Conservation (phyloP, 176 grass and related monocot species). For the Zizania latifolia region DNA sequence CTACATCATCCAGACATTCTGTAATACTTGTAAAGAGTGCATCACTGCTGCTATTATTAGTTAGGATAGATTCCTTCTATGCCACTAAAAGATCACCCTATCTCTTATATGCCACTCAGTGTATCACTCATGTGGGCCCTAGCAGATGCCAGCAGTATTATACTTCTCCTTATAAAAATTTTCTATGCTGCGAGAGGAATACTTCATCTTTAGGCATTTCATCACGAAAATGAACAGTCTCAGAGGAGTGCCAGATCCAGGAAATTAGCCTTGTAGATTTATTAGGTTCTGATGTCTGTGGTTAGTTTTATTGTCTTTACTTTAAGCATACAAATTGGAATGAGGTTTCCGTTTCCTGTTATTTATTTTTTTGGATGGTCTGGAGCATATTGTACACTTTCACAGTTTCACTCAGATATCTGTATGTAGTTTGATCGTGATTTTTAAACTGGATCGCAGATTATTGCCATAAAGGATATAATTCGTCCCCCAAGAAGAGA, state of each 20-base stretch:
- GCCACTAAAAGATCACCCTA: not conserved
- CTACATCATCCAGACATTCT: not conserved
- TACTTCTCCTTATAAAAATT: constrained; percentile 14
- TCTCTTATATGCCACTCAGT: not conserved
- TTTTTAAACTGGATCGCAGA: constrained; percentile 40
- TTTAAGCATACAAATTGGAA: not conserved
- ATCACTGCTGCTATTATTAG: not conserved
- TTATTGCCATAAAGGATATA: constrained; percentile 78
- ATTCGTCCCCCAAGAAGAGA: constrained; percentile 72
- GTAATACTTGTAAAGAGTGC: not conserved
- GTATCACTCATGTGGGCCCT: not conserved
- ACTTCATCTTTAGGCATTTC: not conserved
- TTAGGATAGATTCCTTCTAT: not conserved
- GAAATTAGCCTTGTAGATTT: no score
- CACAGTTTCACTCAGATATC: constrained; percentile 9
- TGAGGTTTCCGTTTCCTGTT: not conserved
- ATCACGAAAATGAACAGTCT: not conserved
- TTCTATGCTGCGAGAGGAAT: not conserved
- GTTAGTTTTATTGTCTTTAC: not conserved
- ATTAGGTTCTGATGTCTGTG: not conserved
- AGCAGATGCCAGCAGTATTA: not conserved
- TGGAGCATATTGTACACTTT: not conserved
- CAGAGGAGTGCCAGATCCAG: not conserved
- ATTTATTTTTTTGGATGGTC: not conserved
- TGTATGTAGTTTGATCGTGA: constrained; percentile 22